phyloP scores from a whole-genome alignment of 768 basidiomycete genomes.

The Hydnomerulius pinastri region DNA sequence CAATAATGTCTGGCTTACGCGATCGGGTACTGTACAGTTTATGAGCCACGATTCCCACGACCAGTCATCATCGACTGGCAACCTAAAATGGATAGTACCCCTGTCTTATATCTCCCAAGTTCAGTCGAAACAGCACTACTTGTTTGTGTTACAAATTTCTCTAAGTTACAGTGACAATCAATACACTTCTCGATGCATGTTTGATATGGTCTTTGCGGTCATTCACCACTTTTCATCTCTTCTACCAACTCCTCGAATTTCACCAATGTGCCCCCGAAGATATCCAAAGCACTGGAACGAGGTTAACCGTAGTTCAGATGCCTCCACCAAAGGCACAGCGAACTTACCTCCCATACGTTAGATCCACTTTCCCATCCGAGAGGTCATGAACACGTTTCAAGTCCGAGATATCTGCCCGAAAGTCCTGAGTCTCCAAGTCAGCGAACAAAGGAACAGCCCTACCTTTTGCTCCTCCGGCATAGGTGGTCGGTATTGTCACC shows the following conservation, averaged over 20 bases:
- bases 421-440: conserved; percentile 4
- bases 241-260: conserved; percentile 56
- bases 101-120: too few relatives aligned
- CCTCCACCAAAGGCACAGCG: background rate
- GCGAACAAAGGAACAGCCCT: conserved; percentile 7
- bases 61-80: background rate
- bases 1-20: conserved; percentile 31
- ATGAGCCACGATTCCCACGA: conserved; percentile 44
- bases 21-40: conserved; percentile 41
- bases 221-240: conserved; percentile 21
- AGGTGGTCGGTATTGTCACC: conserved; percentile 90
- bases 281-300: conserved; percentile 56
- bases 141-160: too few relatives aligned
- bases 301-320: background rate
- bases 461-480: conserved; percentile 96
- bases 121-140: too few relatives aligned
- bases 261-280: conserved; percentile 69
- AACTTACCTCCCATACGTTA: conserved; percentile 40
- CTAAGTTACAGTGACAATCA: too few relatives aligned
- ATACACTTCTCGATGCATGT: too few relatives aligned
- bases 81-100: background rate
- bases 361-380: conserved; percentile 72
- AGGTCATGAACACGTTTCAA: conserved; percentile 77
- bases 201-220: background rate
- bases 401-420: conserved; percentile 68